phyloP scores from a whole-genome alignment of 1,284 basidiomycete species.

The Bondarzewia mesenterica region DNA sequence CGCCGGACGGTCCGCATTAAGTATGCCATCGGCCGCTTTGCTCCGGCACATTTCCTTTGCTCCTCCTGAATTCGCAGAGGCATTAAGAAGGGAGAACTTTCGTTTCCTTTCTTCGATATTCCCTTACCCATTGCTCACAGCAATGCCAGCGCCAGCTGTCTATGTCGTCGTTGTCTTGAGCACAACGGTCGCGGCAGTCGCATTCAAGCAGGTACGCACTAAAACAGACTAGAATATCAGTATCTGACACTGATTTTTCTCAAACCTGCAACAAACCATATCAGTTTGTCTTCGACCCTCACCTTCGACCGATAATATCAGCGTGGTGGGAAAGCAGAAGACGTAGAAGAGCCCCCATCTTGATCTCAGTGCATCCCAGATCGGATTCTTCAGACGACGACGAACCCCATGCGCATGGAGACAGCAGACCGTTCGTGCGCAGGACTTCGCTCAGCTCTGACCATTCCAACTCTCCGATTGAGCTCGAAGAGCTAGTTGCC shows the following conservation, averaged over 20 bases:
- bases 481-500: slow-evolving; percentile 41
- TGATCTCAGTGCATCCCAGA: slow-evolving; percentile 15
- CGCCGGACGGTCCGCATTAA: too few relatives aligned
- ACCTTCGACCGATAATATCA: slow-evolving; percentile 46
- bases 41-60: too few relatives aligned
- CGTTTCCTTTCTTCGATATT: background rate
- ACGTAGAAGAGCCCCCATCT: slow-evolving; percentile 14
- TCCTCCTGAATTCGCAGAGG: too few relatives aligned
- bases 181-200: slow-evolving; percentile 18
- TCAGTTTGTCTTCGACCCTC: slow-evolving; percentile 57
- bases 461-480: slow-evolving; percentile 19
- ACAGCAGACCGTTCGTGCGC: slow-evolving; percentile 11
- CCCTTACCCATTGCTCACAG: background rate
- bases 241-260: background rate
- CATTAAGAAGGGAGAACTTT: too few relatives aligned
- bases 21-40: too few relatives aligned
- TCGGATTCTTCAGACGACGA: slow-evolving; percentile 11
- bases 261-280: background rate
- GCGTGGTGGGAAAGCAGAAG: slow-evolving; percentile 39
- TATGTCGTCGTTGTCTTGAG: slow-evolving; percentile 23
- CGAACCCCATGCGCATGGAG: slow-evolving; percentile 12
- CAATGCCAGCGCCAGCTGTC: slow-evolving; percentile 26
- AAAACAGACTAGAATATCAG: background rate
- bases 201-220: slow-evolving; percentile 24
- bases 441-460: slow-evolving; percentile 5